Evolutionary conservation across 2,329 filamentous ascomycete genomes (phyloP).

Genomic region (Fusarium duplospermum): DNA sequence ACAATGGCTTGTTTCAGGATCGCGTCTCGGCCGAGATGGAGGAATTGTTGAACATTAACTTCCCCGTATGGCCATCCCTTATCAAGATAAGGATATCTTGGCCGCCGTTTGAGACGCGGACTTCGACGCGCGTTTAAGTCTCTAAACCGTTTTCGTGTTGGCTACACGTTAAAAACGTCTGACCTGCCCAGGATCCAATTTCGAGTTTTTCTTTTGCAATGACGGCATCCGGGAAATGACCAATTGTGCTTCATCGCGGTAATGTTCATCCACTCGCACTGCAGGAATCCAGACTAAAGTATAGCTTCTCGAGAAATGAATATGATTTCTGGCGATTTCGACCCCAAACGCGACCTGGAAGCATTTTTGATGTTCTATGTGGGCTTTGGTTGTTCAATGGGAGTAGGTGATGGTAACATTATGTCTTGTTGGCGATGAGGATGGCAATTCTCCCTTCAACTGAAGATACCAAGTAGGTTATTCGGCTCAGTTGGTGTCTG

Average conservation of each 20-base stretch:
- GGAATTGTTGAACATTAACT: not conserved
- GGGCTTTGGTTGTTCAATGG: not conserved
- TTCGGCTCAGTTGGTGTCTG: not conserved
- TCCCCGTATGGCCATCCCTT: not conserved
- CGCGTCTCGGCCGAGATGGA: not conserved
- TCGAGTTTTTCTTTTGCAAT: accelerated
- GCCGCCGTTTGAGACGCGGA: not conserved
- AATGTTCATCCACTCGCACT: not conserved
- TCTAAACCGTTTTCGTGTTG: not conserved
- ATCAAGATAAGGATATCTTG: not conserved
- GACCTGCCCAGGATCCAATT: not conserved
- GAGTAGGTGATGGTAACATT: too few species aligned
- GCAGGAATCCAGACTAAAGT: not conserved
- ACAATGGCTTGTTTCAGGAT: not conserved
- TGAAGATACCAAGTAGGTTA: not conserved
- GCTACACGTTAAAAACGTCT: not conserved
- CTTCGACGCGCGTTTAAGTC: not conserved
- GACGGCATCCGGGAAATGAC: not conserved
- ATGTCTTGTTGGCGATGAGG: not conserved
- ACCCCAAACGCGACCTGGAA: not conserved
- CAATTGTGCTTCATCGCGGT: not conserved
- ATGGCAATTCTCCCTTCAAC: not conserved
- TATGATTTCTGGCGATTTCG: not conserved
- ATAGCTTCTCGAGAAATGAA: not conserved
- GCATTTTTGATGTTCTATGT: not conserved